Evolutionary conservation across 1,284 basidiomycete species (phyloP), one percentile per base, ranked within the genome.

Genomic region (Malassezia psittaci): DNA sequence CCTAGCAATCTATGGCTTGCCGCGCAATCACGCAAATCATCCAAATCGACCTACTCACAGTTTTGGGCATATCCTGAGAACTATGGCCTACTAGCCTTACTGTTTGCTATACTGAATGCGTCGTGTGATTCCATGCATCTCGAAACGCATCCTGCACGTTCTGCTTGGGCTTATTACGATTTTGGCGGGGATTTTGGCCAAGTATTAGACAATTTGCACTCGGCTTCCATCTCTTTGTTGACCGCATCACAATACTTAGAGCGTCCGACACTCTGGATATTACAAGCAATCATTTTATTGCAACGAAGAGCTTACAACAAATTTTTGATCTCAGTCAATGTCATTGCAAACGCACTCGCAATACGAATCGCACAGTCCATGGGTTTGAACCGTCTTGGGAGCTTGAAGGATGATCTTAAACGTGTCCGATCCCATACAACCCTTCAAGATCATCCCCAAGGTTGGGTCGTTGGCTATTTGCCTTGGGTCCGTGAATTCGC

Each of bases 331-430:
- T 32, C 41, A 15, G n/a, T 43, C 3, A 24, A 15, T 21, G 35
- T 33, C 18, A 12, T 47, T 11, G 33, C 21, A 18, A 52, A 52
- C 32, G 3, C 47, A 9, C 11, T 24, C 4, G 44, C 51, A 4
- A 12, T 49, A 19, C 42, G 51, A 10, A n/a, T 52, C 0, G 51
- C 44, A 15, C 51, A 52, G 19, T 24, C 24, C 9, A 46, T 52
- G 36, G 51, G 51, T 0, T 13, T 52, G 1, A 42, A 46, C 19
- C 42, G 51, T 12, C 29, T 52, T 9, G 51, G 51, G 5, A 45
- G 43, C 12, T 13, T 43, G 11, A 1, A 19, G 5, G 18, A 43
- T 2, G 41, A 43, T 32, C 41, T 43, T 13, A 15, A 12, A 16
- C 15, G 41, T 3, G 3, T 43, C 11, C 15, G 32, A 13, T 13